Evolutionary conservation across 2,329 filamentous ascomycete species (phyloP), one percentile per base, ranked within the genome.

Genomic region (Monosporascus sp.): DNA sequence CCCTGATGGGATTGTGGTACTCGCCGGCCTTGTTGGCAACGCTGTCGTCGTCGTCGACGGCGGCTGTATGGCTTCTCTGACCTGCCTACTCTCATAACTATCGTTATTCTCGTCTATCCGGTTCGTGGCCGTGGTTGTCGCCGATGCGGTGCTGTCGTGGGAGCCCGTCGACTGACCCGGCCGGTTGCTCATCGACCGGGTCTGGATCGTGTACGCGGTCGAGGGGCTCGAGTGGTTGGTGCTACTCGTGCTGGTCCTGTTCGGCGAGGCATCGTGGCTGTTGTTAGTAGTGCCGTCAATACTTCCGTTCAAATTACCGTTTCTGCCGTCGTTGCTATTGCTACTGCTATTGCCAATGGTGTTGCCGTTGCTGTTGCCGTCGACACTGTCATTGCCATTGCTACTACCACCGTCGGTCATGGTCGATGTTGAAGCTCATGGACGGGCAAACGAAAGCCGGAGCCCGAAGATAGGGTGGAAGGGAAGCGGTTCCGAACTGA

Each of bases 321-420:
- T 16, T 19, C 11, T 16, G 7, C 9, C 16, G 24, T 5, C 43
- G 22, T 19, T 46, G 14, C 27, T 54, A 44, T 31, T 50, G 46
- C 55, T 54, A 49, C 54, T 52, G 24, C 55, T 54, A 49, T 54
- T 52, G 26, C 52, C 54, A 55, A 50, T 61, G n/a, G 57, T 54
- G 14, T 52, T 50, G 40, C 11, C 41, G 20, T 57, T 53, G n/a
- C 51, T 49, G 37, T 24, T 14, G 41, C 7, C 16, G 14, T 46
- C n/a, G 43, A 22, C 24, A 19, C n/a, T 7, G 40, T 14, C 19
- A 43, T 43, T 24, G 19, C 40, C 19, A 19, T 24, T 43, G 19
- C 19, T 31, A 22, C 61, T 62, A 49, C 51, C 53, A 54, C 56
- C 54, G 51, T 64, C 62, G 54, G 60, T 61, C 64, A 65, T 66